phyloP scores from a whole-genome alignment of 345 rosid genomes.

The Kandelia obovata region DNA sequence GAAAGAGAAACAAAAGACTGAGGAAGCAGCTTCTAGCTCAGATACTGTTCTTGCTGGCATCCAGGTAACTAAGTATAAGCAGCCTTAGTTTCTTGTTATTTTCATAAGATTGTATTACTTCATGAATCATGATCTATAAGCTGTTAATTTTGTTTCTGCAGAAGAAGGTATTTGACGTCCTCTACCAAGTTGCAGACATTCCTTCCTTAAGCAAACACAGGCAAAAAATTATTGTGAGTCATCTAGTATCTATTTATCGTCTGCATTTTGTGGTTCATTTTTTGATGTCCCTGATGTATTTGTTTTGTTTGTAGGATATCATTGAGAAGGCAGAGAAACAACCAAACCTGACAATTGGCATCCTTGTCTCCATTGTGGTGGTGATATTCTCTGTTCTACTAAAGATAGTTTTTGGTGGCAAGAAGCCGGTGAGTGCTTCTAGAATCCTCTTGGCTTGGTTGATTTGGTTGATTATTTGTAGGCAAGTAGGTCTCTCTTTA shows the following conservation, averaged over 20 bases:
- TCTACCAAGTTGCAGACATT: slow-evolving; percentile 69
- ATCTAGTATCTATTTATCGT: background rate
- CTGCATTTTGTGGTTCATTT: background rate
- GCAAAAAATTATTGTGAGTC: slow-evolving; percentile 54
- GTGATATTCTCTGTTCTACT: slow-evolving; percentile 42
- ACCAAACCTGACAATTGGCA: slow-evolving; percentile 59
- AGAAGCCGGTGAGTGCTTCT: slow-evolving; percentile 41
- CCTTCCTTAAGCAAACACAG: slow-evolving; percentile 63
- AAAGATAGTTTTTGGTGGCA: slow-evolving; percentile 71
- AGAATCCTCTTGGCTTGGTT: background rate
- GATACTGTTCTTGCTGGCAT: slow-evolving; percentile 43
- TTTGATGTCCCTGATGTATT: slow-evolving; percentile 8
- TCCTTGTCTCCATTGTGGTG: slow-evolving; percentile 47
- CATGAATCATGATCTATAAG: background rate
- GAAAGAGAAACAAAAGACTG: slow-evolving; percentile 73
- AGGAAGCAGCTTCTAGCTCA: slow-evolving; percentile 53
- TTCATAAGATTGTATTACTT: background rate
- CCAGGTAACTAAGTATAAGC: slow-evolving; percentile 29
- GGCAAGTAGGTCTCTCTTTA: background rate
- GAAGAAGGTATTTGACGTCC: slow-evolving; percentile 49
- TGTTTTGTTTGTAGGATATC: slow-evolving; percentile 41
- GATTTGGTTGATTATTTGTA: background rate
- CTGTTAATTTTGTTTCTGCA: slow-evolving; percentile 9
- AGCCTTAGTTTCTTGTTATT: background rate
- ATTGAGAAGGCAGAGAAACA: slow-evolving; percentile 74